A percentile compares a stretch with the other conserved stretches of the same genome.
These are phyloP conservation scores for Naganishia albida DNA, from an alignment of 1,284 basidiomycete genomes.

Conservation along the genomic window DNA sequence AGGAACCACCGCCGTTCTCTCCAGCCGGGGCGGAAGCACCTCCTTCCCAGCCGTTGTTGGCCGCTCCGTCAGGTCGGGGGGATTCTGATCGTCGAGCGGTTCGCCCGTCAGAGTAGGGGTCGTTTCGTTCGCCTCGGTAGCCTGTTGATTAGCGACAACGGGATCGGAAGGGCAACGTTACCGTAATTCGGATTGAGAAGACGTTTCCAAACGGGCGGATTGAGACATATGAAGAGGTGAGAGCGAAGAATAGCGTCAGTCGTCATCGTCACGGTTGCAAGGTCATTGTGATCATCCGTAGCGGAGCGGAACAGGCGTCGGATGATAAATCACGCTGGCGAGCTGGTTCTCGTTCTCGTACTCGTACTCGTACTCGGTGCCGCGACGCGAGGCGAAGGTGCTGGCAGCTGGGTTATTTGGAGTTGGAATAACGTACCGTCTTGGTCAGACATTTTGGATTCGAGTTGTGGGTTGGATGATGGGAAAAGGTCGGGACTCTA, in stretches of 20 bases:
- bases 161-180: slow-evolving; percentile 38
- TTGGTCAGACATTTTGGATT: slow-evolving; percentile 28
- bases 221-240: slow-evolving; percentile 17
- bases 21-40: slow-evolving; percentile 5
- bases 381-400: slow-evolving; percentile 12
- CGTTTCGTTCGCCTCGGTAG: slow-evolving; percentile 34
- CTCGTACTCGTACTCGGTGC: no score
- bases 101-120: slow-evolving; percentile 31
- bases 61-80: slow-evolving; percentile 10
- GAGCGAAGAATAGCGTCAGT: slow-evolving; percentile 31
- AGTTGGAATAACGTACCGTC: slow-evolving; percentile 30
- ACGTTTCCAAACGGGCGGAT: slow-evolving; percentile 2
- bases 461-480: background rate
- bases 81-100: slow-evolving; percentile 31
- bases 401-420: slow-evolving; percentile 16
- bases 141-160: slow-evolving; percentile 20
- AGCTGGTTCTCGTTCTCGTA: slow-evolving; percentile 17
- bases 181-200: slow-evolving; percentile 34
- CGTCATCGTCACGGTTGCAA: slow-evolving; percentile 27
- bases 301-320: slow-evolving; percentile 3
- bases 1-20: slow-evolving; percentile 1
- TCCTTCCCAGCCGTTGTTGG: slow-evolving; percentile 15
- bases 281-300: slow-evolving; percentile 9
- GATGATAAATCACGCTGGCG: slow-evolving; percentile 9
- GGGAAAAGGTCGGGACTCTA: background rate